A percentile compares a stretch with the other conserved stretches of the same genome.
phyloP scores from a whole-genome alignment of 805 yeast species.

The Hagleromyces aurorensis region DNA sequence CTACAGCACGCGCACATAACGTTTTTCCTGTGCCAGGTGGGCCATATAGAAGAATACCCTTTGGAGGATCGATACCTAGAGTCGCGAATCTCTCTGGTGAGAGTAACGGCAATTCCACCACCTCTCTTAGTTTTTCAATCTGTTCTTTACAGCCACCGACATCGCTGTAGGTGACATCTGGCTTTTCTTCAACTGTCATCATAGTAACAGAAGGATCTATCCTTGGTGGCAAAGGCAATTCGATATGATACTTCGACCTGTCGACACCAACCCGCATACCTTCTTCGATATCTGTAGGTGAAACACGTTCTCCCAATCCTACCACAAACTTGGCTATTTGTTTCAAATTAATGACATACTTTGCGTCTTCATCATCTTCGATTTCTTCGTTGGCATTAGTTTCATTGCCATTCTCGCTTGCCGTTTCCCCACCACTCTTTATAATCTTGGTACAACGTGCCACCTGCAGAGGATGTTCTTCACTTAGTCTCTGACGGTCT shows the following conservation, averaged over 20 bases:
- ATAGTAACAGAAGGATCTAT: slow-evolving; percentile 97
- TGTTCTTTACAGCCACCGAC: slow-evolving; percentile 99
- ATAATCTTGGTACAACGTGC: slow-evolving; percentile 98
- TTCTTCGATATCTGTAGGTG: slow-evolving; percentile 98
- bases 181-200: slow-evolving; percentile 99
- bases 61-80: slow-evolving; percentile 97
- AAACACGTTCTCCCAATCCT: slow-evolving; percentile 90
- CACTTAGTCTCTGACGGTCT: slow-evolving; percentile 85
- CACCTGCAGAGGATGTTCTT: slow-evolving; percentile 94
- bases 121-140: slow-evolving; percentile 92
- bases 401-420: slow-evolving; percentile 27
- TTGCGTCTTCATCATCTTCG: slow-evolving; percentile 76
- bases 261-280: slow-evolving; percentile 99
- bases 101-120: slow-evolving; percentile 85
- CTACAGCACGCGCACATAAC: slow-evolving; percentile 96
- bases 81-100: slow-evolving; percentile 96
- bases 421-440: slow-evolving; percentile 42
- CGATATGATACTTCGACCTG: slow-evolving; percentile 92
- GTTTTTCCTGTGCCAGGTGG: slow-evolving; percentile 99
- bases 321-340: slow-evolving; percentile 98
- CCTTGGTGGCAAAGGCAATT: slow-evolving; percentile 93
- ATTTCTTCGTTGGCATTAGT: slow-evolving; percentile 22
- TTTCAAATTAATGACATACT: slow-evolving; percentile 92
- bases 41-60: slow-evolving; percentile 92
- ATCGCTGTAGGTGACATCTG: slow-evolving; percentile 96